phyloP scores from a whole-genome alignment of 2,329 filamentous ascomycete species.

The Endoconidiophora laricicola region DNA sequence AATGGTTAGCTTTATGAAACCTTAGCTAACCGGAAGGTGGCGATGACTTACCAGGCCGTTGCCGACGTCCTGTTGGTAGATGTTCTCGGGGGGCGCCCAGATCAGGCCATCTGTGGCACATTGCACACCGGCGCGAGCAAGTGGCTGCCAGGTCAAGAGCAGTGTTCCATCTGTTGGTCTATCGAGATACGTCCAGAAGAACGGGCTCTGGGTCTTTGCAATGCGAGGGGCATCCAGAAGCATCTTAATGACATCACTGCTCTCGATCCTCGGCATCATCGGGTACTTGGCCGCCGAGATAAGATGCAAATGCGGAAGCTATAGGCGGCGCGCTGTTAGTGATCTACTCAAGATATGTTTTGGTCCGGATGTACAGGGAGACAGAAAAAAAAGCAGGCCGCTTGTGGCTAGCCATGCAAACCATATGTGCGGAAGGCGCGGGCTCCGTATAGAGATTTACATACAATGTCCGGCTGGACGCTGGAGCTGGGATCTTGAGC shows the following conservation, averaged over 20 bases:
- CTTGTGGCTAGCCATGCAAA: background rate
- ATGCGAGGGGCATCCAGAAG: slow-evolving; percentile 71
- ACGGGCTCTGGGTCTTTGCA: slow-evolving; percentile 65
- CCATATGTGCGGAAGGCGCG: slow-evolving; percentile 1
- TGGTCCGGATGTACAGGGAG: background rate
- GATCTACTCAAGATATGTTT: background rate
- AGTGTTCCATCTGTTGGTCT: slow-evolving; percentile 67
- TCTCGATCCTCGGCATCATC: slow-evolving; percentile 49
- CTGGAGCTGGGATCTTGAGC: slow-evolving; percentile 27
- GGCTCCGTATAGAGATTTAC: slow-evolving; percentile 15
- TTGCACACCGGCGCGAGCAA: slow-evolving; percentile 49
- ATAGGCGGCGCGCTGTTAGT: slow-evolving; percentile 11
- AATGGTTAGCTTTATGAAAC: slow-evolving; percentile 4
- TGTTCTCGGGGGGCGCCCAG: slow-evolving; percentile 69
- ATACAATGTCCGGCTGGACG: slow-evolving; percentile 27
- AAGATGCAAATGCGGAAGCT: slow-evolving; percentile 83
- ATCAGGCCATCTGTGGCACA: slow-evolving; percentile 87
- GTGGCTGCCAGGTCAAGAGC: slow-evolving; percentile 76
- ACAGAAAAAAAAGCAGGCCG: background rate
- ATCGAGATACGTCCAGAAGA: slow-evolving; percentile 88
- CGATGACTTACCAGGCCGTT: slow-evolving; percentile 35
- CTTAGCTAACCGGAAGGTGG: background rate
- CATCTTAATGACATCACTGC: slow-evolving; percentile 67
- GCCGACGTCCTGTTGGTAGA: slow-evolving; percentile 56
- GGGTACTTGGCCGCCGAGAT: slow-evolving; percentile 74